phyloP scores from a whole-genome alignment of 2,329 filamentous ascomycete species.

The Triangularia verruculosa region DNA sequence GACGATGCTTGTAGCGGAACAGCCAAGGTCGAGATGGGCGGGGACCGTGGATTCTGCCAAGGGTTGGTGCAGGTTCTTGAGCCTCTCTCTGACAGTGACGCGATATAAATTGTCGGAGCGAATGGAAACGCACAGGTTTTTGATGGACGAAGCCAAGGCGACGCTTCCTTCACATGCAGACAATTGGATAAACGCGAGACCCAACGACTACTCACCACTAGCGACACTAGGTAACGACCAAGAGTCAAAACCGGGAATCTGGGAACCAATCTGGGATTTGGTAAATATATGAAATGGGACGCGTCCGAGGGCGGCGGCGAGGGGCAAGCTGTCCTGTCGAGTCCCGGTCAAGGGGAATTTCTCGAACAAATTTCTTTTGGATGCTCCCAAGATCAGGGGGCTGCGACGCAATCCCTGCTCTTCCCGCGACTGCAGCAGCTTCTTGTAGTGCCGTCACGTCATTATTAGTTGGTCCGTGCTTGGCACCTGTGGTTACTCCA shows the following conservation, averaged over 20 bases:
- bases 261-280: not conserved
- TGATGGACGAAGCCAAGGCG: not conserved
- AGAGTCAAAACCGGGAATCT: not conserved
- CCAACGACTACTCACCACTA: not conserved
- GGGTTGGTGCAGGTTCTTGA: not conserved
- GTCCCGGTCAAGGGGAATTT: not conserved
- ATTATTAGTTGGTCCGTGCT: slow-evolving; percentile 4
- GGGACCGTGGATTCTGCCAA: not conserved
- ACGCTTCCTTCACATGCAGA: not conserved
- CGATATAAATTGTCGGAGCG: not conserved
- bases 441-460: slow-evolving; percentile 3
- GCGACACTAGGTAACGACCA: too few species aligned
- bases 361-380: slow-evolving; percentile 5
- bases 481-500: not conserved
- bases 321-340: slow-evolving; percentile 1
- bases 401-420: not conserved
- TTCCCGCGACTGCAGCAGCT: not conserved
- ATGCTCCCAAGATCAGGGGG: not conserved
- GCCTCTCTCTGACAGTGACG: not conserved
- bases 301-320: too few species aligned
- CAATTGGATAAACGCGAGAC: too few species aligned
- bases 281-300: not conserved
- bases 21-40: not conserved
- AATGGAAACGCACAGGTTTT: too few species aligned
- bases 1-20: slow-evolving; percentile 1